A percentile compares a stretch with the other conserved stretches of the same genome.
phyloP scores from a whole-genome alignment of 352 stramenopile genomes.

The Globisporangium spiculum region DNA sequence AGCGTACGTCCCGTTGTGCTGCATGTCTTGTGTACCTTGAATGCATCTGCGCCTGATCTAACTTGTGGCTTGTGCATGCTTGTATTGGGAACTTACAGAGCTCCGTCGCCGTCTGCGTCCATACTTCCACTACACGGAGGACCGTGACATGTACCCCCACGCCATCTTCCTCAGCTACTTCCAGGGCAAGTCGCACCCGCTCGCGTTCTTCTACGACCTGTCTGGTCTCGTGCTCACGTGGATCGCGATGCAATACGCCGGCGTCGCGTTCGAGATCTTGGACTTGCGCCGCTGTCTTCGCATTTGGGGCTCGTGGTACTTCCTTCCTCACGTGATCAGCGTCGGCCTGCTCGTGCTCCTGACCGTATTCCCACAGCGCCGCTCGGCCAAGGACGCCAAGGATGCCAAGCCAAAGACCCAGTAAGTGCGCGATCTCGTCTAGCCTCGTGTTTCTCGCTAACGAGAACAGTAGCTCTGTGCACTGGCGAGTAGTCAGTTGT shows the following conservation, averaged over 20 bases:
- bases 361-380: slow-evolving; percentile 50
- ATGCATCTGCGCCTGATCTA: background rate
- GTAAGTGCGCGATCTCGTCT: slow-evolving; percentile 19
- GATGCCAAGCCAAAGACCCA: slow-evolving; percentile 38
- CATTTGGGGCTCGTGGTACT: slow-evolving; percentile 84
- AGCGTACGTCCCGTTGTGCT: slow-evolving; percentile 38
- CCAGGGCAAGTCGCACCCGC: slow-evolving; percentile 61
- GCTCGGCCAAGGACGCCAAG: slow-evolving; percentile 17
- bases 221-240: slow-evolving; percentile 71
- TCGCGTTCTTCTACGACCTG: slow-evolving; percentile 81
- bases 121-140: slow-evolving; percentile 87
- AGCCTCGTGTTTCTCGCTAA: background rate
- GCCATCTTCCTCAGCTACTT: slow-evolving; percentile 82
- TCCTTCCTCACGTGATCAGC: slow-evolving; percentile 64
- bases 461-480: background rate
- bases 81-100: slow-evolving; percentile 28
- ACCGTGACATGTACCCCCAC: slow-evolving; percentile 72
- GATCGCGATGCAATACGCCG: slow-evolving; percentile 86
- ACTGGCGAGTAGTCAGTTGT: background rate
- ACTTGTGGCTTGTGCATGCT: background rate
- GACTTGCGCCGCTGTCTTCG: slow-evolving; percentile 68
- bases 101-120: slow-evolving; percentile 67
- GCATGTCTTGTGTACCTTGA: background rate
- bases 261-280: slow-evolving; percentile 81
- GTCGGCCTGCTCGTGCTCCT: slow-evolving; percentile 64